Conservation (phyloP, 768 basidiomycete species). For the Suillus brevipes region DNA sequence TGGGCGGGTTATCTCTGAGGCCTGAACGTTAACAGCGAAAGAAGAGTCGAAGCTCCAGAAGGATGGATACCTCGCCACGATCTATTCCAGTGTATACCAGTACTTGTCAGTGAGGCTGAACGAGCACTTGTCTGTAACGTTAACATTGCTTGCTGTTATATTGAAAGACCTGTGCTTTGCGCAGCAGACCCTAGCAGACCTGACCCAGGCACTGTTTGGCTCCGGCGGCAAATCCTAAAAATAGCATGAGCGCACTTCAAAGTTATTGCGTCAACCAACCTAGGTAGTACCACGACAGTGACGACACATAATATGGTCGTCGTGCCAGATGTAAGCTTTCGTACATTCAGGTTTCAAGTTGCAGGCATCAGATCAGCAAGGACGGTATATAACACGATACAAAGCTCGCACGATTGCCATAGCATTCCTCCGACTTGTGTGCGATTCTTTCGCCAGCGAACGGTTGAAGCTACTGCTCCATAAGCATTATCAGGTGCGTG, state of each 20-base stretch:
- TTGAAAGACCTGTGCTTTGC: not conserved
- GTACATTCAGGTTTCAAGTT: not conserved
- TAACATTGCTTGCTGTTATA: not conserved
- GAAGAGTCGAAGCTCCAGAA: not conserved
- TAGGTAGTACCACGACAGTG: no score
- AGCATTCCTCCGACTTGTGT: not conserved
- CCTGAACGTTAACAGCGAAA: not conserved
- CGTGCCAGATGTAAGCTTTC: not conserved
- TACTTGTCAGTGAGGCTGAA: not conserved
- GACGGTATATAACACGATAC: not conserved
- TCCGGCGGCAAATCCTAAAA: not conserved
- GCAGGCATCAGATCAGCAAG: not conserved
- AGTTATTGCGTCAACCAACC: no score
- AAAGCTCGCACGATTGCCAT: not conserved
- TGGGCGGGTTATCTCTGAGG: not conserved
- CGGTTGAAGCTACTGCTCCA: not conserved
- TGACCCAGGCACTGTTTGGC: no score
- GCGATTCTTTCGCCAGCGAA: not conserved
- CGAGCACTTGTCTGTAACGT: no score
- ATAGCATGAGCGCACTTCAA: no score
- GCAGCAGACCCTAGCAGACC: no score
- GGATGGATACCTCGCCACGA: not conserved
- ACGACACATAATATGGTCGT: not conserved
- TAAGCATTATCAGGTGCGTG: not conserved
- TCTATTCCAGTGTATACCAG: not conserved